A percentile compares a stretch with the other conserved stretches of the same genome.
Conservation (phyloP, 2,329 filamentous ascomycete species). For the Blumeria hordei region DNA sequence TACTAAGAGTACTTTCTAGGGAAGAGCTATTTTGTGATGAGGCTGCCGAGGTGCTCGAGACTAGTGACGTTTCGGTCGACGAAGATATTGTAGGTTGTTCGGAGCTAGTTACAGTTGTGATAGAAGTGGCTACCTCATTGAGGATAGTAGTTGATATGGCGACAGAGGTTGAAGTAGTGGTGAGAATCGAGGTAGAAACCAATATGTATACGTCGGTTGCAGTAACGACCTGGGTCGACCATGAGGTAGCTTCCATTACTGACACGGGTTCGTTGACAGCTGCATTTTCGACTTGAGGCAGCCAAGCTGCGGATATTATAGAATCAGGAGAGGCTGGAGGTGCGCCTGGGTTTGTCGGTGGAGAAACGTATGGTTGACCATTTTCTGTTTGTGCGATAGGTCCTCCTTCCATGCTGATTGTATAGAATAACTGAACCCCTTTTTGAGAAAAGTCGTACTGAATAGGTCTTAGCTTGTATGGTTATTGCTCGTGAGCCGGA, state of each 20-base stretch:
- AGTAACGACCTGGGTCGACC: neutral
- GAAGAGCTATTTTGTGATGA: neutral
- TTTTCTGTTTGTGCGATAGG: neutral
- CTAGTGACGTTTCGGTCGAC: neutral
- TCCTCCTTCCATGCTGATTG: neutral
- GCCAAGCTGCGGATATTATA: too few species aligned
- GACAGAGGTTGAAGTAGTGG: neutral
- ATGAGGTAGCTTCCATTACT: neutral
- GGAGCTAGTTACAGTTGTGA: too few species aligned
- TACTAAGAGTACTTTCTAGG: neutral
- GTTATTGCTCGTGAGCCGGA: too few species aligned
- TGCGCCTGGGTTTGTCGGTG: neutral
- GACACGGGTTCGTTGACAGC: neutral
- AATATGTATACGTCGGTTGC: neutral
- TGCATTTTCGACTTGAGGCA: neutral
- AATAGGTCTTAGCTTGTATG: too few species aligned
- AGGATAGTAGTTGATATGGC: neutral
- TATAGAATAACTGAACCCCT: too few species aligned
- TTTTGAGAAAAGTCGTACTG: too few species aligned
- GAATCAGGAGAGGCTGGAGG: too few species aligned
- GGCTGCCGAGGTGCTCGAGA: neutral
- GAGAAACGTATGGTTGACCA: neutral
- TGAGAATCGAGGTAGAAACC: neutral
- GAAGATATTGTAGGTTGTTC: too few species aligned
- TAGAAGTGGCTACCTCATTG: neutral